Evolutionary conservation across 306 rosid genomes (phyloP).

Genomic region (Trifolium fragiferum): DNA sequence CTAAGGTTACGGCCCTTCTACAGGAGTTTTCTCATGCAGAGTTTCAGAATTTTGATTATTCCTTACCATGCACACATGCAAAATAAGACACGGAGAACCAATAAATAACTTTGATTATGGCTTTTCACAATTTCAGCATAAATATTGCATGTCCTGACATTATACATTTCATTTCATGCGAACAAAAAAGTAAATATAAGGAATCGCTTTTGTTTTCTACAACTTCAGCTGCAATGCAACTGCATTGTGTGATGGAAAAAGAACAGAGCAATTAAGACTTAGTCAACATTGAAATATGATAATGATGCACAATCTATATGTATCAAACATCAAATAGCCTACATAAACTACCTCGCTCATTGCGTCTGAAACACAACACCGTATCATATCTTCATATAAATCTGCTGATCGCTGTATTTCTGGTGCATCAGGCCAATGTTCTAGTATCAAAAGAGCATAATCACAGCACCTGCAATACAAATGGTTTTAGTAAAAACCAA

Average conservation of each 20-base stretch:
- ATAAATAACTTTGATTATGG: background rate
- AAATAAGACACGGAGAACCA: slow-evolving; percentile 25
- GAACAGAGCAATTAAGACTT: slow-evolving; percentile 26
- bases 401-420: slow-evolving; percentile 92
- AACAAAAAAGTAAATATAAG: slow-evolving; percentile 13
- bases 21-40: background rate
- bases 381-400: slow-evolving; percentile 86
- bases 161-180: background rate
- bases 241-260: slow-evolving; percentile 16
- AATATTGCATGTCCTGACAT: slow-evolving; percentile 26
- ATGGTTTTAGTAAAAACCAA: slow-evolving; percentile 39
- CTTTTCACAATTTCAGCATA: slow-evolving; percentile 22
- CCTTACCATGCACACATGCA: background rate
- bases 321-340: slow-evolving; percentile 32
- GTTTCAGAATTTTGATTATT: slow-evolving; percentile 25
- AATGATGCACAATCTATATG: slow-evolving; percentile 17
- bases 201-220: slow-evolving; percentile 19
- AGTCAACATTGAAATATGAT: slow-evolving; percentile 29
- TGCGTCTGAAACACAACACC: slow-evolving; percentile 96
- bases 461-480: slow-evolving; percentile 85
- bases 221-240: slow-evolving; percentile 31
- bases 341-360: slow-evolving; percentile 88
- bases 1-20: background rate
- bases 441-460: slow-evolving; percentile 90
- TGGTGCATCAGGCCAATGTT: slow-evolving; percentile 98